phyloP scores from a whole-genome alignment of 495 filamentous ascomycete species.

The Staphylotrichum tortipilum region DNA sequence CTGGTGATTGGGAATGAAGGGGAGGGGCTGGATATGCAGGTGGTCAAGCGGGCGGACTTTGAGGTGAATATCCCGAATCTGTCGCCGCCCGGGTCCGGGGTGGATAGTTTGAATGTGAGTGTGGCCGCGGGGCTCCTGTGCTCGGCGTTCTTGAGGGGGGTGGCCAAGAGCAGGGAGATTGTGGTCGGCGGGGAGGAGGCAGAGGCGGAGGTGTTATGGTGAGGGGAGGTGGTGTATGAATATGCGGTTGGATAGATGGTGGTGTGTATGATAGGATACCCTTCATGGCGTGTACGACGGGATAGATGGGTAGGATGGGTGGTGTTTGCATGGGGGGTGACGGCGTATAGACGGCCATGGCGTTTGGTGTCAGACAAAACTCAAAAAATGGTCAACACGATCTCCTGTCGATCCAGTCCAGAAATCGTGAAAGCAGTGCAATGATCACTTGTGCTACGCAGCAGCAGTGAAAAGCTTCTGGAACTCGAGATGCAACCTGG shows the following conservation, averaged over 20 bases:
- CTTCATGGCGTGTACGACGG: neutral
- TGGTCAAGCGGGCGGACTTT: conserved; percentile 55
- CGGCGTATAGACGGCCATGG: too few relatives aligned
- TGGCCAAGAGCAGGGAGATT: conserved; percentile 12
- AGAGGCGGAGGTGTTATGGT: conserved; percentile 15
- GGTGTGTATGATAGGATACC: neutral
- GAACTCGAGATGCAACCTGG: too few relatives aligned
- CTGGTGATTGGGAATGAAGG: conserved; percentile 80
- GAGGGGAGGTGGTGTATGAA: neutral
- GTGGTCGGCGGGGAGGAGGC: conserved; percentile 12
- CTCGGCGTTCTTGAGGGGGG: conserved; percentile 42
- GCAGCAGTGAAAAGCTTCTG: too few relatives aligned
- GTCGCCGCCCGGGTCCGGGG: conserved; percentile 21
- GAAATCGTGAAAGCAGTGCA: too few relatives aligned
- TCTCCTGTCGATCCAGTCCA: too few relatives aligned
- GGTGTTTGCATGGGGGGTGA: too few relatives aligned
- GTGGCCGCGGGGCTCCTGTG: conserved; percentile 73
- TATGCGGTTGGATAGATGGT: neutral
- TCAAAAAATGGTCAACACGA: too few relatives aligned
- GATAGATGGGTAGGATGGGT: neutral
- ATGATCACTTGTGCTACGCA: too few relatives aligned
- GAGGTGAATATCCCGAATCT: conserved; percentile 45
- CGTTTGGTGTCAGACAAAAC: too few relatives aligned
- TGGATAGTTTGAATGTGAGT: conserved; percentile 83
- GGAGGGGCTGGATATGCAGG: conserved; percentile 54